These are phyloP conservation scores for Aspergillus sp. DNA, from an alignment of 2,329 filamentous ascomycete species.

Conservation along the genomic window DNA sequence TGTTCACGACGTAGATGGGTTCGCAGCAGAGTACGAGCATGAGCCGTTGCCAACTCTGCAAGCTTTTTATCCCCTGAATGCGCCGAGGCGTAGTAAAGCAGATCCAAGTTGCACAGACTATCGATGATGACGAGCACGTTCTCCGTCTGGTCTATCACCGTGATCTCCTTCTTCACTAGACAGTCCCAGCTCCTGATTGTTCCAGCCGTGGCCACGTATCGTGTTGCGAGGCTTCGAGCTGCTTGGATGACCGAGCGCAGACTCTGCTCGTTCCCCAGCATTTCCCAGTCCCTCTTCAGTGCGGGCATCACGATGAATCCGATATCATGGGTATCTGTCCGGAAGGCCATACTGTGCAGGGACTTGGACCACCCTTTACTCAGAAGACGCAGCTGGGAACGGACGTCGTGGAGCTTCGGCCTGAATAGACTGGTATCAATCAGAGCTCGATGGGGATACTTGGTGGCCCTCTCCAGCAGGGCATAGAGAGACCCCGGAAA, in stretches of 20 bases:
- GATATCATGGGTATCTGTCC: slow-evolving; percentile 56
- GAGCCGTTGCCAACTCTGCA: slow-evolving; percentile 38
- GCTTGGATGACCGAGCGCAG: slow-evolving; percentile 15
- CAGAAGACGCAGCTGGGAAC: slow-evolving; percentile 12
- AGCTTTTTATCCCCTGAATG: slow-evolving; percentile 25
- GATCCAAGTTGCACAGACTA: slow-evolving; percentile 43
- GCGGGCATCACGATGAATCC: slow-evolving; percentile 55
- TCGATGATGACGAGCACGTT: slow-evolving; percentile 47
- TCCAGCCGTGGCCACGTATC: slow-evolving; percentile 37
- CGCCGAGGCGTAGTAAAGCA: slow-evolving; percentile 39
- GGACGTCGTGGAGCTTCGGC: not conserved
- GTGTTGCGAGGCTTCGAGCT: slow-evolving; percentile 30
- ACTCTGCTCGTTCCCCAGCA: slow-evolving; percentile 30
- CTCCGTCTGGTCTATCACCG: slow-evolving; percentile 33
- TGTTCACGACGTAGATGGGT: slow-evolving; percentile 27
- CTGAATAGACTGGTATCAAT: not conserved
- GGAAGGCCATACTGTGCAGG: slow-evolving; percentile 21
- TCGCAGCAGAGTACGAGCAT: slow-evolving; percentile 38
- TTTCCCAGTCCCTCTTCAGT: slow-evolving; percentile 49
- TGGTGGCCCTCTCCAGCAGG: slow-evolving; percentile 18
- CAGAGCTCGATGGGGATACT: not conserved
- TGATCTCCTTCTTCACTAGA: slow-evolving; percentile 15
- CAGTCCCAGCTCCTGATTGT: slow-evolving; percentile 39
- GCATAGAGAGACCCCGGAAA: slow-evolving; percentile 20
- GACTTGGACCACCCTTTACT: slow-evolving; percentile 17